Percentiles rank a stretch among this genome's conserved stretches.
phyloP scores from a whole-genome alignment of 139 green algal species.

The Astrephomene gubernaculifera region DNA sequence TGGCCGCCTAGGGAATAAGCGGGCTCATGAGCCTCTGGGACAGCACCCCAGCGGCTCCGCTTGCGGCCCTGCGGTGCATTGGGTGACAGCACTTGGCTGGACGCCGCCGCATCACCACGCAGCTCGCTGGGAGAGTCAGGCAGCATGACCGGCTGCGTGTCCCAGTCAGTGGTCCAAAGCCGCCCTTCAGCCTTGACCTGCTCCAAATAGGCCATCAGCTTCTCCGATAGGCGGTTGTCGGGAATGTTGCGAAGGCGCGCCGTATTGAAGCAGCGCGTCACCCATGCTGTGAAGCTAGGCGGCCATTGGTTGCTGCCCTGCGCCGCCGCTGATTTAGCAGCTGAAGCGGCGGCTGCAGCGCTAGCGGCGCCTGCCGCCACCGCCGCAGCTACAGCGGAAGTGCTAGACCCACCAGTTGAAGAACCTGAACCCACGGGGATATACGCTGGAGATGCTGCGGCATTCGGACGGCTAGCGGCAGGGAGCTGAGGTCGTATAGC shows the following conservation, averaged over 20 bases:
- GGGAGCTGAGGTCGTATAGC: slow-evolving; percentile 36
- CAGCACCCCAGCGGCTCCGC: slow-evolving; percentile 42
- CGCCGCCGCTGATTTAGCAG: not conserved
- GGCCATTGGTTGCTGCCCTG: not conserved
- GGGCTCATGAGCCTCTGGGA: not conserved
- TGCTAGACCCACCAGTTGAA: not conserved
- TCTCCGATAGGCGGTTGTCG: slow-evolving; percentile 24
- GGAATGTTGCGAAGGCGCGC: slow-evolving; percentile 19
- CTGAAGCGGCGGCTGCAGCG: not conserved
- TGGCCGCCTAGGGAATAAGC: not conserved
- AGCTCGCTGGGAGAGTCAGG: not conserved
- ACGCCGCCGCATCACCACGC: not conserved
- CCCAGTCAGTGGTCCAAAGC: slow-evolving; percentile 58
- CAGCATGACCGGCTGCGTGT: slow-evolving; percentile 37
- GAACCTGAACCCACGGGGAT: slow-evolving; percentile 7
- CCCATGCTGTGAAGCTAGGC: slow-evolving; percentile 41
- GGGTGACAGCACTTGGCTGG: not conserved
- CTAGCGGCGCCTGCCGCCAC: not conserved
- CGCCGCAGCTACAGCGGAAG: not conserved
- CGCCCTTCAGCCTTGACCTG: slow-evolving; percentile 48
- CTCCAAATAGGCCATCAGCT: slow-evolving; percentile 53
- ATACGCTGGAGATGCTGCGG: slow-evolving; percentile 1
- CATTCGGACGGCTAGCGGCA: not conserved
- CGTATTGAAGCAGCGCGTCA: slow-evolving; percentile 61
- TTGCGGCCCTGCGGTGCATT: slow-evolving; percentile 23